These are phyloP conservation scores for Amanita pallidorosea DNA, from an alignment of 768 basidiomycete species.

Conservation along the genomic window DNA sequence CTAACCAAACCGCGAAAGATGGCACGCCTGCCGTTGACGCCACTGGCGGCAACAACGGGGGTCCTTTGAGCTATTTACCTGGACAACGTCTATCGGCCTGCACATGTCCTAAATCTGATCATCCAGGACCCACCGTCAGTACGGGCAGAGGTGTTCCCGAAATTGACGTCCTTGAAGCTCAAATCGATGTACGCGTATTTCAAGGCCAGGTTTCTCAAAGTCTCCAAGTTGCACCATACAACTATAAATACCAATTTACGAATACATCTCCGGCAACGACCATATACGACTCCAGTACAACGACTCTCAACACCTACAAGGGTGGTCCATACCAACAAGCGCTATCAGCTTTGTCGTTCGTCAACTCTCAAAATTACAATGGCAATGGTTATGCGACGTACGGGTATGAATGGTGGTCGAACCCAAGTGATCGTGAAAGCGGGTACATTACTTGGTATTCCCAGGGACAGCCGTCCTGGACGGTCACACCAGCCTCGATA, in stretches of 20 bases:
- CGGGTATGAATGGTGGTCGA: slow-evolving; percentile 74
- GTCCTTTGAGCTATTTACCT: slow-evolving; percentile 62
- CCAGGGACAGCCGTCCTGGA: slow-evolving; percentile 62
- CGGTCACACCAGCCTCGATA: slow-evolving; percentile 50
- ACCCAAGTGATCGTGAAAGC: slow-evolving; percentile 51
- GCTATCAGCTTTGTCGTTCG: slow-evolving; percentile 47
- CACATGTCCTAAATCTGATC: slow-evolving; percentile 77
- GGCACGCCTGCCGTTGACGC: slow-evolving; percentile 47
- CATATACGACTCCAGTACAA: slow-evolving; percentile 39
- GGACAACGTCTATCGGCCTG: slow-evolving; percentile 85
- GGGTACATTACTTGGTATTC: slow-evolving; percentile 84
- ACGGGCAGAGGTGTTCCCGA: slow-evolving; percentile 80
- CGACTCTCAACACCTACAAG: slow-evolving; percentile 53
- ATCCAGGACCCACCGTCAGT: slow-evolving; percentile 70
- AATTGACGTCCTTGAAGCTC: slow-evolving; percentile 87
- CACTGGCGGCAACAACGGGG: slow-evolving; percentile 40
- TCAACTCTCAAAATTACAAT: slow-evolving; percentile 46
- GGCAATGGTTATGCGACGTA: slow-evolving; percentile 47
- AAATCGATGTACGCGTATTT: slow-evolving; percentile 42
- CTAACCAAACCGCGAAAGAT: slow-evolving; percentile 60
- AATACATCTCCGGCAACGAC: slow-evolving; percentile 39
- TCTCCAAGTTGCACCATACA: slow-evolving; percentile 72
- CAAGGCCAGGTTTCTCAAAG: slow-evolving; percentile 71
- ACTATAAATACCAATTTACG: slow-evolving; percentile 54
- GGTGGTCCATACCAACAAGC: slow-evolving; percentile 74